Base-by-base conservation (phyloP, 176 grass and related monocot species). In the Otatea glauca region DNA sequence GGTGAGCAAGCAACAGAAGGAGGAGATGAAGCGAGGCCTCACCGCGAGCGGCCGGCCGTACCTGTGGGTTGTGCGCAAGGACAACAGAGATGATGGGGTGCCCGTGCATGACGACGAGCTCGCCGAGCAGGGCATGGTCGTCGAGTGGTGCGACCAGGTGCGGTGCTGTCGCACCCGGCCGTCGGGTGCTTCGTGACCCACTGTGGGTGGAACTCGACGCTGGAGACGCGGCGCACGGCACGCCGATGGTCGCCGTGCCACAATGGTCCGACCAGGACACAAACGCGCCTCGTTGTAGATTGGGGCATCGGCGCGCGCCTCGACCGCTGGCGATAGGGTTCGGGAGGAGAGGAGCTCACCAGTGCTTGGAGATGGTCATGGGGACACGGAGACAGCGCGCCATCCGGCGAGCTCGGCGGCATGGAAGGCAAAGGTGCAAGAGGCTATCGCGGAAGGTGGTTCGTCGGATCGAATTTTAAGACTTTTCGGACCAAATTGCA, bases 151-250 rank as follows among this genome's bases (percentile, higher is more conserved):
- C 62, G 73, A 86, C 67, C 92, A 89, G 89, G 74, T 87, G 79
- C 29, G 59, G 91, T 93, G 18, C 65, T 93, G 29, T 82, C 76
- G 23, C 90, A 85, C 32, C 49, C 34, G 9, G 48, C 83, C 3
- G 64, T 90, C 8, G 80, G 85, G 14, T 91, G 84, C 83, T 97
- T 94, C 45, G 74, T 94, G 90, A 97, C 90, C 68, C 92, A 97
- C 84, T 94, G 95, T 35, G 92, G 95, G 8, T 97, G 92, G 95
- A 97, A 94, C 83, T 97, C 95, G 21, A 79, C 76, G 56, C 55
- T 94, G 81, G 95, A 97, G 84, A 77, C 84, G 38, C 5, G 38
- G 29, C 47, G 9, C 39, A 51, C 38, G 79, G 79, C 16, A 6
- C 23, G n/a, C 38, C 79, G 23, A 37, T 71, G 37, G 14, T 82